Evolutionary conservation across 106 monocot species (phyloP).

Genomic region (Dendrobium huoshanense): DNA sequence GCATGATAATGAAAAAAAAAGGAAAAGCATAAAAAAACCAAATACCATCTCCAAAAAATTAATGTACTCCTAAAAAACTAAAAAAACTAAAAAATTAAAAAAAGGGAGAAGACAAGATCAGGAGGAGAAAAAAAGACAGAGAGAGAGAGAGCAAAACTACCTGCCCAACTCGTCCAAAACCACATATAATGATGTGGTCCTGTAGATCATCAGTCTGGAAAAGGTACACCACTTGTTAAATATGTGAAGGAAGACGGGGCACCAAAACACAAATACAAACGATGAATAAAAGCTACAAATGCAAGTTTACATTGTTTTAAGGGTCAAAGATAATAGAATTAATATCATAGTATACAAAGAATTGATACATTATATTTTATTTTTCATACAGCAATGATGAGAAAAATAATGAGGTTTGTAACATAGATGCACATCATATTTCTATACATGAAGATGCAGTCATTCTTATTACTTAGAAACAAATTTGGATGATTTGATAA

Average conservation of each 20-base stretch:
- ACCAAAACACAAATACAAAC: background rate
- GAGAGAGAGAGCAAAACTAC: conserved; percentile 22
- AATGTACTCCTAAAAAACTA: background rate
- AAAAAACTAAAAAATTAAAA: background rate
- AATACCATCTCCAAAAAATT: background rate
- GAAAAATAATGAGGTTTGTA: background rate
- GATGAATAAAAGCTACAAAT: background rate
- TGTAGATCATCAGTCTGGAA: conserved; percentile 95
- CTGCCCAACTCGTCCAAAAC: conserved; percentile 99
- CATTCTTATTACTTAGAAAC: background rate
- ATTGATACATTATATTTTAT: background rate
- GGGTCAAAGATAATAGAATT: background rate
- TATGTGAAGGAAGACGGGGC: background rate
- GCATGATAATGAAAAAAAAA: conserved; percentile 8
- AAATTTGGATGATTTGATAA: background rate
- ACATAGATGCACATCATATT: background rate
- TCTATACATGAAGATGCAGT: background rate
- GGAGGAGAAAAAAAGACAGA: background rate
- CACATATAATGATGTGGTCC: conserved; percentile 98
- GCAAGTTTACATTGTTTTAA: background rate
- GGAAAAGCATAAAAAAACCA: background rate
- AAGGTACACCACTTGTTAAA: conserved; percentile 5
- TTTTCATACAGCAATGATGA: background rate
- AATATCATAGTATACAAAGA: background rate
- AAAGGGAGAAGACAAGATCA: background rate